Evolutionary conservation across 371 early-diverging fungal genomes (phyloP), one percentile per base, ranked within the genome.

Genomic region (Mucor plumbeus): DNA sequence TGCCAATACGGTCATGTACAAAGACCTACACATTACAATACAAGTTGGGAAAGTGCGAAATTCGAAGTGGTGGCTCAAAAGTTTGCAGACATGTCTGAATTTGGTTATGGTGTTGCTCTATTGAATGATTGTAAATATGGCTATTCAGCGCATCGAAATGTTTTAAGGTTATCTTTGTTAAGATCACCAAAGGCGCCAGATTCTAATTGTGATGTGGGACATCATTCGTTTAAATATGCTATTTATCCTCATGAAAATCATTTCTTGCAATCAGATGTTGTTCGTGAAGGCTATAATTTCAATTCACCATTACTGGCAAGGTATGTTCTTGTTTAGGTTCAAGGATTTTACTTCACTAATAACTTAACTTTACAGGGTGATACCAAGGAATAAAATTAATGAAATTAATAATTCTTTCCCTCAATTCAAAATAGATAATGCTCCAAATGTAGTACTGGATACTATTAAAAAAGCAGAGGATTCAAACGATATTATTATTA

Each of bases 51-150:
- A 60, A 76, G 91, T 68, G 97, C 97, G 21, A 91, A 93, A 62
- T 98, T 98, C 73, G 97, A 97, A 78, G 97, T 96, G 5, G 95
- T 94, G 65, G 95, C 90, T 0, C 98, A 98, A 84, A 95, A 93
- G 75, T 97, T 91, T 81, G 96, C 90, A 7, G 97, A 97, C 64
- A 79, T 95, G 17, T 93, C 93, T 0, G 97, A 98, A 73, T 90
- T 81, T 65, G 96, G 96, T 0, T 96, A 91, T 76, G 98, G 98
- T 19, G 91, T 95, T 9, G 89, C 97, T 0, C 70, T 97, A 38
- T 73, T 97, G 63, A 97, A 94, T 75, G 97, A 97, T 73, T 88
- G 93, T 88, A 96, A 92, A 69, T 94, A 92, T 69, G 91, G 92
- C 4, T 92, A 91, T 74, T 84, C 95, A 1, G 88, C 89, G n/a